Base-by-base conservation (phyloP, 179 eudicot species). In the Spergularia azorica region DNA sequence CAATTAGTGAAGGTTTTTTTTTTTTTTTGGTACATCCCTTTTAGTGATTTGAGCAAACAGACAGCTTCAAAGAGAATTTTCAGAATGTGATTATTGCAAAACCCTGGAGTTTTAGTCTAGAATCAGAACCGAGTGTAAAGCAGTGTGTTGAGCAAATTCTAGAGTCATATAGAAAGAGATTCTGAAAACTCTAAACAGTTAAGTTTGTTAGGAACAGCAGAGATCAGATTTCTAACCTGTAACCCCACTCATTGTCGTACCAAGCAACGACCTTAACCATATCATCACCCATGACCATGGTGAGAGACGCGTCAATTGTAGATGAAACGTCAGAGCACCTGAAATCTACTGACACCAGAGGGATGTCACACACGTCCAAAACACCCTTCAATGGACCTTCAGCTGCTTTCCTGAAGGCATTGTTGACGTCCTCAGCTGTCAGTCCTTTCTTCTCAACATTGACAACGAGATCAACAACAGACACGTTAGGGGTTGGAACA, bases 261-360 rank as follows among this genome's bases (percentile, higher is more conserved):
- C 95, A 93, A 17, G 97, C 97, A 36, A 91, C 96, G 50, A 93
- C 97, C 90, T 93, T 93, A 64, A 93, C 95, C 99, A 95, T 95
- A 58, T 95, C 99, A 73, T 91, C 99, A 65, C 99, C 99, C 99
- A 93, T 95, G 71, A 95, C 99, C 99, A 95, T 95, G 12, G 97
- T 93, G 81, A 95, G 87, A 17, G 99, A 95, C 9, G 97, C 86
- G 68, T 95, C 99, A 9, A 95, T 88, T 76, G 97, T 90, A 65
- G 94, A 76, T 2, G 99, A 95, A 68, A 95, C 95, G 71, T 95
- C 97, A 10, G 85, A n/a, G 90, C 97, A 93, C 80, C 94, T 84
- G 81, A 95, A 95, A 70, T 95, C 99, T 3, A 95, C 97, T 0
- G 99, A 95, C 68, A 95, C 99, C 0, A 95, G 91, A 66, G 99